These are phyloP conservation scores for Candida sanyiensis DNA, from an alignment of 805 yeast species.

Conservation along the genomic window DNA sequence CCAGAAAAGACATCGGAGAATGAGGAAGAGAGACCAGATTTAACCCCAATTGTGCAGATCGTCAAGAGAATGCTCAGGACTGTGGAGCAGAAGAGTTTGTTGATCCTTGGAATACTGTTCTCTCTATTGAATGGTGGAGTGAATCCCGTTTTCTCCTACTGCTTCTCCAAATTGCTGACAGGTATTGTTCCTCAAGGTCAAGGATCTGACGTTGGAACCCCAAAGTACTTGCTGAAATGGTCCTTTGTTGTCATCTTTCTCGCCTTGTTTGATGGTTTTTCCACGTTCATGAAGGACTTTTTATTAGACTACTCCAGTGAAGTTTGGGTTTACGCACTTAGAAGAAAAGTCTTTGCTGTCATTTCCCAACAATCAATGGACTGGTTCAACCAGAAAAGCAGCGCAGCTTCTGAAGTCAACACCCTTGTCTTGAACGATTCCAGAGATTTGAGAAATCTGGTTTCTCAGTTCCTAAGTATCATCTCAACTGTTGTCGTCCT, in stretches of 20 bases:
- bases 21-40: conserved; percentile 17
- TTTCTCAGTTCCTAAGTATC: conserved; percentile 57
- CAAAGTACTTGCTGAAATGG: conserved; percentile 50
- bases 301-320: conserved; percentile 59
- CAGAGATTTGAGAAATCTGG: conserved; percentile 64
- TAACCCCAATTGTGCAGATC: conserved; percentile 26
- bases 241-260: conserved; percentile 56
- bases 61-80: conserved; percentile 27
- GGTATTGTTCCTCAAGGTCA: conserved; percentile 48
- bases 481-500: conserved; percentile 48
- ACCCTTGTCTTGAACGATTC: conserved; percentile 76
- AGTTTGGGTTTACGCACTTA: conserved; percentile 51
- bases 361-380: conserved; percentile 46
- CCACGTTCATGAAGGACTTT: conserved; percentile 45
- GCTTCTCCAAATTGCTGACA: conserved; percentile 62
- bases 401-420: conserved; percentile 47
- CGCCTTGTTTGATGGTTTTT: conserved; percentile 57
- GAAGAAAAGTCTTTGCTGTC: conserved; percentile 42
- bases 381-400: conserved; percentile 42
- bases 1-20: conserved; percentile 6
- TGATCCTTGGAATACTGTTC: conserved; percentile 46
- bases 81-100: conserved; percentile 22
- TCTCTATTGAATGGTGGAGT: conserved; percentile 55
- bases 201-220: conserved; percentile 28
- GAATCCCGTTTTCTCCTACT: conserved; percentile 74